Evolutionary conservation across 2,329 filamentous ascomycete species (phyloP), one percentile per base, ranked within the genome.

Genomic region (Metarhizium robertsii): DNA sequence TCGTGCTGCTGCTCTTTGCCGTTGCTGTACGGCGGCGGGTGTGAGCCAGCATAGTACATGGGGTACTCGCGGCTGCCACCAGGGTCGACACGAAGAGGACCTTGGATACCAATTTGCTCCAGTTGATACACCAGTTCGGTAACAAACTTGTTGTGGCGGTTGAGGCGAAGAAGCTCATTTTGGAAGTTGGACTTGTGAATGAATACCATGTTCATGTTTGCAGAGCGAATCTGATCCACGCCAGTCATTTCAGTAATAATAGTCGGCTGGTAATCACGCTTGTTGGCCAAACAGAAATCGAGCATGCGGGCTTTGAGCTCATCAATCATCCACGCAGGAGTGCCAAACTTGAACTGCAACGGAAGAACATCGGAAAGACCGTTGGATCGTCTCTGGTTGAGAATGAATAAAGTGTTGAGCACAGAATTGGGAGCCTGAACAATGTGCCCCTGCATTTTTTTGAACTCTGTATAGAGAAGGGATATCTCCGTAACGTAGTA

Each of bases 161-260:
- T 89, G 2, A 97, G 80, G 73, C 92, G 91, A 29, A 96, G 78
- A 48, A 95, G 78, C 68, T 97, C 92, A 67, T 96, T 96, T 68
- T 97, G 92, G 82, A 88, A 96, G 69, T 92, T 96, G 57, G 87
- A 90, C 71, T 96, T 96, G 80, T 96, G 95, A 77, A 96, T 96
- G 76, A 96, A 96, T 65, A 96, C 86, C 55, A 97, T 84, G 70
- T 96, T 96, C 65, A 96, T 80, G 4, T 85, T 91, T 65, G 95
- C 86, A 6, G 87, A 88, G 67, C 92, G 90, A 40, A 91, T 89
- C 63, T 96, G 86, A 29, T 86, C 84, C 53, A 97, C 85, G 8
- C 84, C 83, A 29, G 82, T 83, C 62, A 97, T 77, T 70, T 96
- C 91, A 0, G 90, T 95, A 42, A 96, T 80, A 56, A 96, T 91